A percentile compares a stretch with the other conserved stretches of the same genome.
These are phyloP conservation scores for Cercospora janseana DNA, from an alignment of 2,329 filamentous ascomycete species.

Conservation along the genomic window DNA sequence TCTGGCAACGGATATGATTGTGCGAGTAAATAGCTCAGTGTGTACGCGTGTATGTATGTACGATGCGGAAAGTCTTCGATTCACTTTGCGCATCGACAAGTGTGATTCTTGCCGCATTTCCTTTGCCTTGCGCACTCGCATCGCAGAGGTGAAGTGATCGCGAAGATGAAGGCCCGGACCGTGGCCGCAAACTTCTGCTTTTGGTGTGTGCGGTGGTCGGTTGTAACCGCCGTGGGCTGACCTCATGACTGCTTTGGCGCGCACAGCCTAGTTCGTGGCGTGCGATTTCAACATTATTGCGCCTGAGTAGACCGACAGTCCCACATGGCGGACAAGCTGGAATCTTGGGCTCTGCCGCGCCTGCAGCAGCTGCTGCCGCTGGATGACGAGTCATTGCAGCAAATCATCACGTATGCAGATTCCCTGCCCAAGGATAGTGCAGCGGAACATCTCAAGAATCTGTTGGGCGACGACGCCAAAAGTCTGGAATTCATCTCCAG, in stretches of 20 bases:
- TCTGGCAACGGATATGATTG: slow-evolving; percentile 24
- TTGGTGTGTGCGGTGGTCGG: too few relatives aligned
- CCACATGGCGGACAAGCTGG: slow-evolving; percentile 30
- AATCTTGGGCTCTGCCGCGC: slow-evolving; percentile 63
- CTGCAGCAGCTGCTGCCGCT: slow-evolving; percentile 78
- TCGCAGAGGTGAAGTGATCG: too few relatives aligned
- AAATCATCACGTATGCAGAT: slow-evolving; percentile 78
- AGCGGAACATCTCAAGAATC: slow-evolving; percentile 79
- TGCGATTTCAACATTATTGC: not conserved
- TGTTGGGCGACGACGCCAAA: slow-evolving; percentile 81
- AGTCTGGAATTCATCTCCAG: slow-evolving; percentile 68
- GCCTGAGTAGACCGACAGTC: not conserved
- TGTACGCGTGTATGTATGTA: slow-evolving; percentile 16
- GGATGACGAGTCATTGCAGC: slow-evolving; percentile 77
- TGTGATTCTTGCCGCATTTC: not conserved
- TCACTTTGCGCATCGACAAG: not conserved
- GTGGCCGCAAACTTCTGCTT: too few relatives aligned
- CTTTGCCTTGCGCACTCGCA: not conserved
- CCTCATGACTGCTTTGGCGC: not conserved
- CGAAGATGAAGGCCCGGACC: too few relatives aligned
- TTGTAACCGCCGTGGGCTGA: not conserved
- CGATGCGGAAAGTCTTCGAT: slow-evolving; percentile 14
- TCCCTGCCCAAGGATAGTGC: slow-evolving; percentile 74
- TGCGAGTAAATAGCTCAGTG: slow-evolving; percentile 14
- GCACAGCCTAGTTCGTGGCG: too few relatives aligned